These are phyloP conservation scores for Diaporthe aspalathi DNA, from an alignment of 2,329 filamentous ascomycete genomes.

Conservation along the genomic window DNA sequence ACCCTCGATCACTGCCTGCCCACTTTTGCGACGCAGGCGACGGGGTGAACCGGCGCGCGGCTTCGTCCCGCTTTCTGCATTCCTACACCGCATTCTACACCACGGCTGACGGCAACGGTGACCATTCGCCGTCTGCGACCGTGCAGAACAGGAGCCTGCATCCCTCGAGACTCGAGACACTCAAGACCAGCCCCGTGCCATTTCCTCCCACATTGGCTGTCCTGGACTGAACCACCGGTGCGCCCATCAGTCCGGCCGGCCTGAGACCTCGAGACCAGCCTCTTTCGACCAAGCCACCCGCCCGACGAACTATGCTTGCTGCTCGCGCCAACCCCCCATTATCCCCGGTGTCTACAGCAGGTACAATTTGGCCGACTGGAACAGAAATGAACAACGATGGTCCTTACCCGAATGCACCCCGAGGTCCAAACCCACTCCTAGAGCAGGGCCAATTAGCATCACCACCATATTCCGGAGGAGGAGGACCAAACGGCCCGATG, in stretches of 20 bases:
- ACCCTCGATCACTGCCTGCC: slow-evolving; percentile 10
- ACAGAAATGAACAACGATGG: slow-evolving; percentile 65
- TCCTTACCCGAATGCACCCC: slow-evolving; percentile 56
- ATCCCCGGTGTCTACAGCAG: slow-evolving; percentile 85
- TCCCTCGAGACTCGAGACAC: background rate
- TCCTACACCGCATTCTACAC: slow-evolving; percentile 16
- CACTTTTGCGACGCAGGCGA: slow-evolving; percentile 35
- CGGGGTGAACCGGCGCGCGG: slow-evolving; percentile 11
- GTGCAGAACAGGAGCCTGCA: background rate
- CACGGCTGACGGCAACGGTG: slow-evolving; percentile 28
- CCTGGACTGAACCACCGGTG: slow-evolving; percentile 17
- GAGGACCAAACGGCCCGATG: slow-evolving; percentile 69
- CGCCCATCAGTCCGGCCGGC: slow-evolving; percentile 13
- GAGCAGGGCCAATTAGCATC: slow-evolving; percentile 71
- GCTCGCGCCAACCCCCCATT: slow-evolving; percentile 72
- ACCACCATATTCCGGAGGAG: slow-evolving; percentile 76
- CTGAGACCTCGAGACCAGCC: slow-evolving; percentile 22
- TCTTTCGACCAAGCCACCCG: slow-evolving; percentile 2
- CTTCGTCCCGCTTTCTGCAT: slow-evolving; percentile 5
- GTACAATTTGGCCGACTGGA: slow-evolving; percentile 85
- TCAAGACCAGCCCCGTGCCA: background rate
- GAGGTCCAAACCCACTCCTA: slow-evolving; percentile 36
- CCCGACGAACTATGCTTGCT: slow-evolving; percentile 37
- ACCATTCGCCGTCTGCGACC: slow-evolving; percentile 30
- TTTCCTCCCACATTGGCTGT: slow-evolving; percentile 1